Conservation (phyloP, 2,329 filamentous ascomycete genomes). For the Cytospora mali region DNA sequence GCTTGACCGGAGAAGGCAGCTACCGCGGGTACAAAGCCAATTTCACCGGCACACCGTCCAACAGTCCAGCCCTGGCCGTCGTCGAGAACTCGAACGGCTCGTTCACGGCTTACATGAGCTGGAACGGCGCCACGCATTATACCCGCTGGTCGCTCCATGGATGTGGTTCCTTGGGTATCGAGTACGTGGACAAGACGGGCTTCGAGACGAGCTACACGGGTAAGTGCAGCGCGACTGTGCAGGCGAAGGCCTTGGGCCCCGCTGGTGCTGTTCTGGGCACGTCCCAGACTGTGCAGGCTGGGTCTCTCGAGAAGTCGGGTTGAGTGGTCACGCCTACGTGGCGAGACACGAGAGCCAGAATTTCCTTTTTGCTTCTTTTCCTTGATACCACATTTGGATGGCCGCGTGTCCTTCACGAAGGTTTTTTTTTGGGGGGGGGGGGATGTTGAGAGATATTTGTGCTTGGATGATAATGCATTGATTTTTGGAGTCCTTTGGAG, state of each 20-base stretch:
- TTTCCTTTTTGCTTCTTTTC: neutral
- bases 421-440: too few relatives aligned
- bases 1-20: conserved; percentile 6
- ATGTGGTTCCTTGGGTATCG: conserved; percentile 7
- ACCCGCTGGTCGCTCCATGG: conserved; percentile 14
- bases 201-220: conserved; percentile 18
- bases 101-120: conserved; percentile 17
- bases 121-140: conserved; percentile 20
- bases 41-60: conserved; percentile 7
- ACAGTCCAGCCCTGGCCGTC: conserved; percentile 10
- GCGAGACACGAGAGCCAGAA: too few relatives aligned
- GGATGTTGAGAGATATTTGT: neutral
- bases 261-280: neutral
- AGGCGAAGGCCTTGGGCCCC: conserved; percentile 6
- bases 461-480: neutral
- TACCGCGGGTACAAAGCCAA: conserved; percentile 17
- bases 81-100: neutral
- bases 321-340: too few relatives aligned
- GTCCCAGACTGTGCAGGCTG: neutral
- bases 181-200: conserved; percentile 4
- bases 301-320: neutral
- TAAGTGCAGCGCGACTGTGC: conserved; percentile 7
- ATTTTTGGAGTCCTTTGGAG: neutral
- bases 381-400: neutral
- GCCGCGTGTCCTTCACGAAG: too few relatives aligned